These are phyloP conservation scores for Pichia heedii DNA, from an alignment of 805 yeast species.

Conservation along the genomic window DNA sequence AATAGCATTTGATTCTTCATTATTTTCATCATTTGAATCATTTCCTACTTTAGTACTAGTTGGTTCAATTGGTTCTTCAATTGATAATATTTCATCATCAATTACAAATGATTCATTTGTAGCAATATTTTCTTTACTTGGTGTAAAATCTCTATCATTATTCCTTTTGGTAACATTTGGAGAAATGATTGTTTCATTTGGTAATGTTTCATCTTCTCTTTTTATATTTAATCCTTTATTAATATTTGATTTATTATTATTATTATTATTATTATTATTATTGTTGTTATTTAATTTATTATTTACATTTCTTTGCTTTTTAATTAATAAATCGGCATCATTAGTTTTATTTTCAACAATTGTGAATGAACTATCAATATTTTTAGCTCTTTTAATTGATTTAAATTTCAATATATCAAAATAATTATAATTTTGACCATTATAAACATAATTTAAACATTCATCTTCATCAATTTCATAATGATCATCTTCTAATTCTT, in stretches of 20 bases:
- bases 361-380: conserved; percentile 7
- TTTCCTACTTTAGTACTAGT: conserved; percentile 4
- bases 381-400: conserved; percentile 32
- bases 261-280: not conserved
- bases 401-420: conserved; percentile 61
- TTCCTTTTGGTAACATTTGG: conserved; percentile 12
- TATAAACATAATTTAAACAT: conserved; percentile 36
- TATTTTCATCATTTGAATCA: not conserved
- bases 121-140: conserved; percentile 12
- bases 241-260: not conserved
- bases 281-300: not conserved
- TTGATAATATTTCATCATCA: conserved; percentile 17
- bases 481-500: conserved; percentile 79
- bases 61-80: conserved; percentile 22
- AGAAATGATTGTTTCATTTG: conserved; percentile 27
- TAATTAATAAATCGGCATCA: conserved; percentile 10
- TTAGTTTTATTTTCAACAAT: conserved; percentile 7
- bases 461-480: conserved; percentile 61
- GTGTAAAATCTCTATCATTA: conserved; percentile 6
- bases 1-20: not conserved
- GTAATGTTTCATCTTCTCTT: conserved; percentile 13
- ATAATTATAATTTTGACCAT: conserved; percentile 45
- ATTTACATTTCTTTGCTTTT: not conserved
- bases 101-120: conserved; percentile 22
- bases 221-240: too few species aligned